These are phyloP conservation scores for Xylariaceae sp. DNA, from an alignment of 2,329 filamentous ascomycete species.

Conservation along the genomic window DNA sequence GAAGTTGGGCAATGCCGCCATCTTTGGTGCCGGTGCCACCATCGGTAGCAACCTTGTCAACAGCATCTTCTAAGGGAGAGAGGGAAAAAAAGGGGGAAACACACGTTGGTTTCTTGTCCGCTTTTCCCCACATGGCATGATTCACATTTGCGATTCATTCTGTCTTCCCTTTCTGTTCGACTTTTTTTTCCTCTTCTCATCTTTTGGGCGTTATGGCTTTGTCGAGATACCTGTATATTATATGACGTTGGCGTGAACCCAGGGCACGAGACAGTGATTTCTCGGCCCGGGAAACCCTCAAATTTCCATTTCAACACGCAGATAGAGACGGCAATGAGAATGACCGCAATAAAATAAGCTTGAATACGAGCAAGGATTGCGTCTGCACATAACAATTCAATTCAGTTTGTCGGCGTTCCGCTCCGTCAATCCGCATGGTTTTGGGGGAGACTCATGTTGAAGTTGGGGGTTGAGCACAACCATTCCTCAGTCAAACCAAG, in stretches of 20 bases:
- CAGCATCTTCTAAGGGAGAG: slow-evolving; percentile 65
- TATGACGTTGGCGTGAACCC: not conserved
- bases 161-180: not conserved
- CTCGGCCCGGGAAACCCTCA: not conserved
- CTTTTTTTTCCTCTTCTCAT: not conserved
- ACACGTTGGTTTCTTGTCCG: not conserved
- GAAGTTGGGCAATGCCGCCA: slow-evolving; percentile 78
- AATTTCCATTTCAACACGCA: not conserved
- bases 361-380: not conserved
- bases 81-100: not conserved
- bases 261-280: not conserved
- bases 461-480: not conserved
- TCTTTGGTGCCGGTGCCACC: slow-evolving; percentile 89
- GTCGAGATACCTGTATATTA: not conserved
- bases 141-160: not conserved
- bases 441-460: not conserved
- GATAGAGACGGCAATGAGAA: not conserved
- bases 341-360: not conserved
- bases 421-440: not conserved
- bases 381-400: not conserved
- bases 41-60: slow-evolving; percentile 88
- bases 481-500: not conserved
- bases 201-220: not conserved
- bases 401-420: not conserved
- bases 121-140: not conserved